phyloP scores from a whole-genome alignment of 2,329 filamentous ascomycete species.

The Fusarium robinianum region DNA sequence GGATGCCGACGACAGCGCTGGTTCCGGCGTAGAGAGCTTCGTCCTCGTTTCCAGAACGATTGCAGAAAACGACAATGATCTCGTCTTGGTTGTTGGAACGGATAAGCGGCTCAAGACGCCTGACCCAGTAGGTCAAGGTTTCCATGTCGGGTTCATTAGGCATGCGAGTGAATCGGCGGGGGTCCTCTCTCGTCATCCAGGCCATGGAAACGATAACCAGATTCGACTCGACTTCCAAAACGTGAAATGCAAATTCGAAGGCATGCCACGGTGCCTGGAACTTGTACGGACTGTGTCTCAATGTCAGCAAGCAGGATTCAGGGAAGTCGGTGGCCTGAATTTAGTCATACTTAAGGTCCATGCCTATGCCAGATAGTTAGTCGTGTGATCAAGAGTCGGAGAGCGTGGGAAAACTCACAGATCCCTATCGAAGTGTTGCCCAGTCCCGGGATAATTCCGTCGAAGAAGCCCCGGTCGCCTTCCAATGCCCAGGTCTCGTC shows the following conservation, averaged over 20 bases:
- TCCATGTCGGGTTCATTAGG: slow-evolving; percentile 70
- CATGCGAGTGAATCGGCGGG: slow-evolving; percentile 49
- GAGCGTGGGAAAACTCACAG: slow-evolving; percentile 43
- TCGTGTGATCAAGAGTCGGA: background rate
- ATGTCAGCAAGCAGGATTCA: slow-evolving; percentile 10
- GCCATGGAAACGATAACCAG: slow-evolving; percentile 77
- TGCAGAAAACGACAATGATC: slow-evolving; percentile 71
- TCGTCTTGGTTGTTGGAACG: slow-evolving; percentile 57
- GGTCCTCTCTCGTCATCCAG: slow-evolving; percentile 68
- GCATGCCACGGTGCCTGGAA: slow-evolving; percentile 46
- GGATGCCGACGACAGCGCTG: slow-evolving; percentile 70
- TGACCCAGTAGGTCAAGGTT: slow-evolving; percentile 76
- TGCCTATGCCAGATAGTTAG: slow-evolving; percentile 16
- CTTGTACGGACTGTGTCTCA: slow-evolving; percentile 41
- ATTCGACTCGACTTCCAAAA: slow-evolving; percentile 59
- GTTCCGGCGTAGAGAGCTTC: slow-evolving; percentile 74
- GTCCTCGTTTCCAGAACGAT: slow-evolving; percentile 69
- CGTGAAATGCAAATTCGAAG: slow-evolving; percentile 57
- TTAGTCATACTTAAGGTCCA: slow-evolving; percentile 63
- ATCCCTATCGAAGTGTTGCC: slow-evolving; percentile 63
- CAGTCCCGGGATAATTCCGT: slow-evolving; percentile 50
- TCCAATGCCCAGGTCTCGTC: slow-evolving; percentile 67
- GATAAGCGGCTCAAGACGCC: slow-evolving; percentile 69
- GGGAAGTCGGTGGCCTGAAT: background rate
- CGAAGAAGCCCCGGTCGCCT: slow-evolving; percentile 55